Conservation (phyloP, 805 yeast genomes). For the Kurtzmaniella fragi region DNA sequence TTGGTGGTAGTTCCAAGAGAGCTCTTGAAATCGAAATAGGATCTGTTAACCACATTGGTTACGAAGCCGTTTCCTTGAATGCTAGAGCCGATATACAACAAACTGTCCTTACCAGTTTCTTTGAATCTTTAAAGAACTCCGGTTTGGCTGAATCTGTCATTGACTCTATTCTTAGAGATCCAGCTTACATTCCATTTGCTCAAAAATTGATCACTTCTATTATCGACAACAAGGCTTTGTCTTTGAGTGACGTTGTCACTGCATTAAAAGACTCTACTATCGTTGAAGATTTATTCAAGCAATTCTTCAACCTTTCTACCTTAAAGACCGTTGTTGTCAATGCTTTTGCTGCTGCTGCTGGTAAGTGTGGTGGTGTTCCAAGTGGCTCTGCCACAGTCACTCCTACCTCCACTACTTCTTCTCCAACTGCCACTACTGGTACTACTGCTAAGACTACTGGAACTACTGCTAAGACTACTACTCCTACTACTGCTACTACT, state of each 20-base stretch:
- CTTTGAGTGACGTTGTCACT: constrained; percentile 18
- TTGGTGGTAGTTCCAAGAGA: constrained; percentile 12
- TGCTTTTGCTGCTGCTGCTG: constrained; percentile 35
- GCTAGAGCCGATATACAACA: constrained; percentile 16
- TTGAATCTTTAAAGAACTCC: constrained; percentile 36
- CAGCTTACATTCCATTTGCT: constrained; percentile 32
- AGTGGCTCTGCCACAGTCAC: constrained; percentile 5
- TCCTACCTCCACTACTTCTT: constrained; percentile 5
- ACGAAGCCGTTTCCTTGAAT: constrained; percentile 4
- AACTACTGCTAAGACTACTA: constrained; percentile 7
- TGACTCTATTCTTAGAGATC: constrained; percentile 33
- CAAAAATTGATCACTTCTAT: constrained; percentile 27
- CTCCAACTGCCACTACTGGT: constrained; percentile 9
- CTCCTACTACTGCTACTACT: constrained; percentile 8
- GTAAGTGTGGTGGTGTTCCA: constrained; percentile 16
- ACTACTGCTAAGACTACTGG: no score
- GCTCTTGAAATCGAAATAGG: constrained; percentile 1
- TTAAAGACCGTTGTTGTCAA: constrained; percentile 29
- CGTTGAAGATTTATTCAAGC: constrained; percentile 26
- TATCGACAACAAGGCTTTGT: constrained; percentile 23
- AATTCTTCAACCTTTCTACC: constrained; percentile 28
- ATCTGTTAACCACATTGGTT: constrained; percentile 3
- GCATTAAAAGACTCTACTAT: constrained; percentile 31
- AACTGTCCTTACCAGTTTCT: constrained; percentile 27
- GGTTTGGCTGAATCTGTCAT: constrained; percentile 40